Evolutionary conservation across 2,329 filamentous ascomycete species (phyloP), one percentile per base, ranked within the genome.

Genomic region (Cytospora piceae): DNA sequence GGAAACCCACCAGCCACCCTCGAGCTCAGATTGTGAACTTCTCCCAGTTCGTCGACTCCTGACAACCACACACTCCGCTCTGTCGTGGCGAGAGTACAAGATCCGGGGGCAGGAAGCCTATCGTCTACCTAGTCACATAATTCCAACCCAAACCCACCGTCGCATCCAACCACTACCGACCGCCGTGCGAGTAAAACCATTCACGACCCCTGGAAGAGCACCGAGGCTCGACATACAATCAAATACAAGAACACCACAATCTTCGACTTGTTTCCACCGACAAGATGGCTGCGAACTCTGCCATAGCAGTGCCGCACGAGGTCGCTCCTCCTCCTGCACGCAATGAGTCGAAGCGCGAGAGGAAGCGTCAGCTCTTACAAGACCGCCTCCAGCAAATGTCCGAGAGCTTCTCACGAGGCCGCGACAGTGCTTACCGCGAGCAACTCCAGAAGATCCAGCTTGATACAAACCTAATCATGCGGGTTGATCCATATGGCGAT

Each of bases 371-470:
- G 73, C 88, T 90, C 73, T 87, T 97, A 68, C 87, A 89, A 70
- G 93, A 97, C 68, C 90, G 91, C 69, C 85, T 97, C 8, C 85
- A 87, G 51, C 86, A 88, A 64, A 88, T 97, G 77, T 88, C 90
- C 63, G 87, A 90, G 62, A 88, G 89, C 70, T 94, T 97, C 78
- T 87, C 88, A 69, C 86, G 90, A 69, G 93, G 96, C 74, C 87
- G 92, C 70, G 93, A 97, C 76, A 82, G 86, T 69, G 89, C 93
- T 72, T 98, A 96, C 77, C 88, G 94, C 68, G 91, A 95, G 70
- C 93, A 97, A 77, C 85, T 97, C 2, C 90, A 95, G 73, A 92
- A 92, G 70, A 87, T 97, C n/a, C 94, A 97, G 78, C 89, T 92
- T 70, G 94, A 97, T 77, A 93, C 94, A 79, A 92, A 87, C 66